phyloP scores from a whole-genome alignment of 495 filamentous ascomycete species.

The Tuber melanosporum region DNA sequence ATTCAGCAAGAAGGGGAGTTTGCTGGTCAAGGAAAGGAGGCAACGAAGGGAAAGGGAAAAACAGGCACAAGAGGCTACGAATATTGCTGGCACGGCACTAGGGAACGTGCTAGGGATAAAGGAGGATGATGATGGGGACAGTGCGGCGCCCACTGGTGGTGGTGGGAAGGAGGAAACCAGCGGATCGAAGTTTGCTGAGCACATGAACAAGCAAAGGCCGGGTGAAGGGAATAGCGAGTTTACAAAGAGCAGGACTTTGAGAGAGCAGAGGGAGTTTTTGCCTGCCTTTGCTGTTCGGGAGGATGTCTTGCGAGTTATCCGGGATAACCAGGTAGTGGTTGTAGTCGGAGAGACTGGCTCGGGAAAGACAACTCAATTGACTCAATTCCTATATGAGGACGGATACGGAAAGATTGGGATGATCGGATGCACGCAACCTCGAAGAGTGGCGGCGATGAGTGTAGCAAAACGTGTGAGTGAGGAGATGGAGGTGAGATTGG shows the following conservation, averaged over 20 bases:
- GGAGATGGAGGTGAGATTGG: slow-evolving; percentile 96
- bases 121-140: slow-evolving; percentile 60
- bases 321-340: slow-evolving; percentile 94
- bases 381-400: slow-evolving; percentile 88
- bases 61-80: slow-evolving; percentile 93
- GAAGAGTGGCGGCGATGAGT: slow-evolving; percentile 94
- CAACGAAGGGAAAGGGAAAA: slow-evolving; percentile 91
- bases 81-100: slow-evolving; percentile 80
- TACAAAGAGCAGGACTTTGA: slow-evolving; percentile 81
- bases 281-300: slow-evolving; percentile 97
- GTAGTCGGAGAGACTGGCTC: slow-evolving; percentile 96
- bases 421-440: slow-evolving; percentile 95
- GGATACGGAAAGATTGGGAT: slow-evolving; percentile 85
- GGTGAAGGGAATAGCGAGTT: slow-evolving; percentile 83
- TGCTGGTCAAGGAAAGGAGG: slow-evolving; percentile 80
- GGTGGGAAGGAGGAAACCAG: slow-evolving; percentile 65
- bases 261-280: slow-evolving; percentile 87
- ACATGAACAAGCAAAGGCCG: slow-evolving; percentile 63
- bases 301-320: slow-evolving; percentile 86
- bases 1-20: slow-evolving; percentile 92
- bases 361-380: slow-evolving; percentile 94
- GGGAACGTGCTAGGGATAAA: slow-evolving; percentile 93
- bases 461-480: slow-evolving; percentile 97
- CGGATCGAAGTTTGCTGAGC: slow-evolving; percentile 79
- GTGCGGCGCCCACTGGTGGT: slow-evolving; percentile 17